Base-by-base conservation (phyloP, 2,329 filamentous ascomycete genomes). In the Cladorrhinum sp. region DNA sequence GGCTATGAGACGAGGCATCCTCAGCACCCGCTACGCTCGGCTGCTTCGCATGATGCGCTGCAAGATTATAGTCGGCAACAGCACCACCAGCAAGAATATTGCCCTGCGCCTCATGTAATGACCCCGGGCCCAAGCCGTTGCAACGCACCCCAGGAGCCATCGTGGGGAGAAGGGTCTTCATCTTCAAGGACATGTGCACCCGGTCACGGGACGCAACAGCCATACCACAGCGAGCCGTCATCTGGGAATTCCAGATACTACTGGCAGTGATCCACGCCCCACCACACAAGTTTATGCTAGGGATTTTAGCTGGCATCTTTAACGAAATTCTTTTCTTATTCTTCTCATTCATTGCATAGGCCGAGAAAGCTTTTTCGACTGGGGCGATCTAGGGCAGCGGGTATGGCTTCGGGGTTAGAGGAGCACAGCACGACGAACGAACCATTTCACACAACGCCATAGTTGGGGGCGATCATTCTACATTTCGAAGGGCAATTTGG, bases 241-340 rank as follows among this genome's bases (percentile, higher is more conserved):
- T 60, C 59, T 7, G 52, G 33, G 9, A 54, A 55, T 10, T 42
- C 58, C 18, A 55, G 65, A 42, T 68, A 67, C 52, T 64, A 62
- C 3, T 67, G 67, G 66, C 62, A 64, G 61, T 67, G 63, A 57
- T 48, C 48, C 4, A 21, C 24, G 49, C 20, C 9, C 18, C 33
- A 51, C 26, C 16, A 16, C 20, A 7, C 21, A 48, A 26, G 28
- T 50, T 39, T 51, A 33, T 21, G 33, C 54, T 39, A 55, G 39
- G 52, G n/a, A n/a, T n/a, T n/a, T n/a, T n/a, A n/a, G n/a, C n/a
- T n/a, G n/a, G n/a, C n/a, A n/a, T n/a, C n/a, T 36, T 54, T 54
- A 54, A 54, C 36, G 28, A 36, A n/a, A 54, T 39, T 54, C n/a
- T n/a, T n/a, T n/a, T 28, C 9, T 28, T 28, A 28, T 28, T 28